Conservation (phyloP, 331 rosid genomes). For the Dryas integrifolia region DNA sequence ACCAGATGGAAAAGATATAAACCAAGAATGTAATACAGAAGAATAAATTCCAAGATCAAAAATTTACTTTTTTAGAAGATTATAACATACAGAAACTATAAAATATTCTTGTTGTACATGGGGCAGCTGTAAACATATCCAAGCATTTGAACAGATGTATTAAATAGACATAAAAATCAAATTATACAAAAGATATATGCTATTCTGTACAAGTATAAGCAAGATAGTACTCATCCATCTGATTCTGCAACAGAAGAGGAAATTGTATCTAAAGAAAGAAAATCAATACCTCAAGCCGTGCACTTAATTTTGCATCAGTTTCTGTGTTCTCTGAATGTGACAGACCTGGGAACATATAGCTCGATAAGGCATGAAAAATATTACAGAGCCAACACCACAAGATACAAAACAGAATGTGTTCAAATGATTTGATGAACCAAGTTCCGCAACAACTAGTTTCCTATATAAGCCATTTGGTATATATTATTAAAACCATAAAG, state of each 20-base stretch:
- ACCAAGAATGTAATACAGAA: background rate
- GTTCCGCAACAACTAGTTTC: background rate
- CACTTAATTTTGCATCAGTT: constrained; percentile 57
- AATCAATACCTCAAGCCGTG: constrained; percentile 64
- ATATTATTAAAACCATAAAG: background rate
- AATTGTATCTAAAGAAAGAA: constrained; percentile 12
- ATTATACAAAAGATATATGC: background rate
- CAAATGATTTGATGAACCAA: constrained; percentile 13
- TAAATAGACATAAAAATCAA: background rate
- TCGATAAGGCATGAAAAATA: constrained; percentile 22
- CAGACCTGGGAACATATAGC: constrained; percentile 31
- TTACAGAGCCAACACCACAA: constrained; percentile 24
- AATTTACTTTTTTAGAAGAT: constrained; percentile 2
- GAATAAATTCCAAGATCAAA: background rate
- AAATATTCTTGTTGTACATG: background rate
- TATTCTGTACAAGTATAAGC: background rate
- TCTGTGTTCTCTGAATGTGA: constrained; percentile 47
- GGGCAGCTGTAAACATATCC: background rate
- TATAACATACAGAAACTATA: background rate
- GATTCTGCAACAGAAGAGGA: constrained; percentile 10
- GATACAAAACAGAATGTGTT: constrained; percentile 12
- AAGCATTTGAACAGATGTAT: background rate
- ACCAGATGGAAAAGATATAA: background rate
- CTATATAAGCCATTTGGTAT: background rate
- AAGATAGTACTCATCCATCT: constrained; percentile 13